phyloP scores from a whole-genome alignment of 2,329 filamentous ascomycete genomes.

The Colletotrichum karsti region DNA sequence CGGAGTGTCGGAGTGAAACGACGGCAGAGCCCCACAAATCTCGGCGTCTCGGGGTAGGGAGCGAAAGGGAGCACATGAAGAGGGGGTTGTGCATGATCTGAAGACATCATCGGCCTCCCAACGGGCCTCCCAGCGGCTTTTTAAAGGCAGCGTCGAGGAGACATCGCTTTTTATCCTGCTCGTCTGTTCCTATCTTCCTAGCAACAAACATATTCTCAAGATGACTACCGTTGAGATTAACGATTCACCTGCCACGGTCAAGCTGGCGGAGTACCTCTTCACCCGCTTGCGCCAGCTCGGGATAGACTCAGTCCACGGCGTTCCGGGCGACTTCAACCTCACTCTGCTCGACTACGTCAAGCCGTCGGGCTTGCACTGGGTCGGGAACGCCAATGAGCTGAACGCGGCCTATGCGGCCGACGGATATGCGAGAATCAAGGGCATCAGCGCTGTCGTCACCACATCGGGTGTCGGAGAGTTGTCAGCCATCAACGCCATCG shows the following conservation, averaged over 20 bases:
- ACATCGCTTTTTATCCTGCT: too few relatives aligned
- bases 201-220: background rate
- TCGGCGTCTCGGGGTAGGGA: background rate
- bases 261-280: conserved; percentile 70
- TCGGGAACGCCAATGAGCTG: conserved; percentile 66
- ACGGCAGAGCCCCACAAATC: background rate
- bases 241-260: conserved; percentile 31
- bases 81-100: background rate
- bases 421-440: conserved; percentile 64
- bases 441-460: conserved; percentile 59
- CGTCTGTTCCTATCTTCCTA: too few relatives aligned
- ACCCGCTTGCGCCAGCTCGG: conserved; percentile 66
- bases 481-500: conserved; percentile 67
- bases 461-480: conserved; percentile 68
- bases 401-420: conserved; percentile 67
- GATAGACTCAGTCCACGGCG: conserved; percentile 62
- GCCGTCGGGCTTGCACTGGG: conserved; percentile 47
- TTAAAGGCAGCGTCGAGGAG: too few relatives aligned
- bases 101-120: background rate
- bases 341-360: conserved; percentile 45
- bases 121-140: too few relatives aligned
- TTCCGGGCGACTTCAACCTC: conserved; percentile 54
- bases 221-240: background rate
- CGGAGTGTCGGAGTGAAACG: background rate
- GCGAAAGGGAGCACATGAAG: background rate